phyloP scores from a whole-genome alignment of 208 protist genomes.

The Herpetomonas samuelpessoai region DNA sequence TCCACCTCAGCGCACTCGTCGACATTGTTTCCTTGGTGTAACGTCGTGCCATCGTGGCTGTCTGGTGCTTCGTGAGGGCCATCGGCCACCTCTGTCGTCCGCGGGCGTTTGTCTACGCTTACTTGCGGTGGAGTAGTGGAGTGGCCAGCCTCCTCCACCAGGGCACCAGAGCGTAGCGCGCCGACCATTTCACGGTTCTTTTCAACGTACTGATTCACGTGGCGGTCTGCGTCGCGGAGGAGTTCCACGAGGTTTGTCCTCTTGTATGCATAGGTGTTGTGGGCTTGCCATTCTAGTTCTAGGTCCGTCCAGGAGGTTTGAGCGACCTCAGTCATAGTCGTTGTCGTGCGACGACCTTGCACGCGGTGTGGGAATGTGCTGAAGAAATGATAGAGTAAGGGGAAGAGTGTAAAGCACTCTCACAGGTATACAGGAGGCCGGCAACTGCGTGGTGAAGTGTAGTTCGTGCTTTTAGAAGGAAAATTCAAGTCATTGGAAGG shows the following conservation, averaged over 20 bases:
- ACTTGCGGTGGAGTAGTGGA: too few relatives aligned
- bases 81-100: too few relatives aligned
- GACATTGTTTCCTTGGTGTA: too few relatives aligned
- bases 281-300: slow-evolving; percentile 4
- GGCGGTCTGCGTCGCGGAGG: slow-evolving; percentile 22
- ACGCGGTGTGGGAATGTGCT: too few relatives aligned
- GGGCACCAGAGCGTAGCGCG: neutral
- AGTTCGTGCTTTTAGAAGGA: too few relatives aligned
- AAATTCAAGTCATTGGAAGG: too few relatives aligned
- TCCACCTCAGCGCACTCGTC: neutral
- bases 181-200: neutral
- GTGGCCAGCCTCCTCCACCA: neutral
- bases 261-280: slow-evolving; percentile 12
- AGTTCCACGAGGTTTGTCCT: slow-evolving; percentile 37
- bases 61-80: neutral
- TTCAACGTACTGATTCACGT: slow-evolving; percentile 9
- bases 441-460: too few relatives aligned
- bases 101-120: neutral
- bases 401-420: too few relatives aligned
- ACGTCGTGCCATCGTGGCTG: neutral
- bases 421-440: too few relatives aligned
- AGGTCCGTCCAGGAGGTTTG: neutral
- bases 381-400: too few relatives aligned
- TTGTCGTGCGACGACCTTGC: too few relatives aligned
- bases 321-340: neutral